These are phyloP conservation scores for Peronospora farinosa DNA, from an alignment of 352 stramenopile species.

Conservation along the genomic window DNA sequence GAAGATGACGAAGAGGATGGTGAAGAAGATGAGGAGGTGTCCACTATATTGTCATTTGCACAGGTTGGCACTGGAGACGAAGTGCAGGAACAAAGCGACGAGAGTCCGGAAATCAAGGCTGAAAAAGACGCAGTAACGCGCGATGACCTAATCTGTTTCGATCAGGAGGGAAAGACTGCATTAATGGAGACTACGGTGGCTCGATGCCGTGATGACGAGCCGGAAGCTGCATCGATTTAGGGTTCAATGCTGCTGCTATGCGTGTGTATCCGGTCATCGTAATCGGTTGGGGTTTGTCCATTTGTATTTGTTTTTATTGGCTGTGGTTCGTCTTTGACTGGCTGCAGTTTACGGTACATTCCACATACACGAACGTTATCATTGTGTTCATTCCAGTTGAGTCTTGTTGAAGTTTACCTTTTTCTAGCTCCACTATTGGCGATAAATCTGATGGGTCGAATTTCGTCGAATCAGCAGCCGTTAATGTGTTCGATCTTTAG, in stretches of 20 bases:
- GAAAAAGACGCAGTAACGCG: constrained; percentile 16
- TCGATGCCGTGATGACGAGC: constrained; percentile 13
- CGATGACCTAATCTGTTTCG: constrained; percentile 3
- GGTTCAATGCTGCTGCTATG: constrained; percentile 3
- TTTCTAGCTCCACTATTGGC: constrained; percentile 1
- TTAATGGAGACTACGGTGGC: constrained; percentile 18
- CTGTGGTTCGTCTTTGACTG: constrained; percentile 15
- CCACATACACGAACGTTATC: constrained; percentile 21
- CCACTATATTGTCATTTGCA: constrained; percentile 18
- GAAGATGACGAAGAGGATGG: constrained; percentile 32
- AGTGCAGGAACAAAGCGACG: constrained; percentile 15
- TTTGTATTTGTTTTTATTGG: constrained; percentile 39
- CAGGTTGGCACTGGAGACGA: constrained; percentile 16
- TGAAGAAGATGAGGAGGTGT: constrained; percentile 23
- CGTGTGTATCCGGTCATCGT: constrained; percentile 14
- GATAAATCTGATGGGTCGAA: neutral
- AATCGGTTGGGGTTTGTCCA: constrained; percentile 26
- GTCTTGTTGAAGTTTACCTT: neutral
- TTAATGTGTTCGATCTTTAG: constrained; percentile 21
- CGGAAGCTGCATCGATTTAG: constrained; percentile 25
- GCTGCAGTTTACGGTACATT: constrained; percentile 19
- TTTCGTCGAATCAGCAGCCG: constrained; percentile 16
- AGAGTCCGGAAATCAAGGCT: constrained; percentile 17
- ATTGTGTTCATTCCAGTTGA: constrained; percentile 12
- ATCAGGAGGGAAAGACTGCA: constrained; percentile 11